Percentiles rank a stretch among this genome's conserved stretches.
These are phyloP conservation scores for Saxophila tyrrhenica DNA, from an alignment of 495 filamentous ascomycete genomes.

Conservation along the genomic window DNA sequence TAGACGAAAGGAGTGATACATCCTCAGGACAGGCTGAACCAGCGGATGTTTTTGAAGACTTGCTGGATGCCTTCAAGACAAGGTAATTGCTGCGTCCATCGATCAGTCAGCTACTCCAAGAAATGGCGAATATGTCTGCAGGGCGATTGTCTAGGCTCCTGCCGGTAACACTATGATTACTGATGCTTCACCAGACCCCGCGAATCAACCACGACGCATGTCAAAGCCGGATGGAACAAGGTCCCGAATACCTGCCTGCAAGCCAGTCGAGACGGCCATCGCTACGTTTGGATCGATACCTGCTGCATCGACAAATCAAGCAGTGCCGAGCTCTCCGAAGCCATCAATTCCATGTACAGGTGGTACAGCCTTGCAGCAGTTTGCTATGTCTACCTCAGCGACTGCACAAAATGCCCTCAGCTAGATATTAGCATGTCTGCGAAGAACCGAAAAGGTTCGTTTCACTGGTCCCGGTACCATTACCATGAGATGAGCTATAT, in stretches of 20 bases:
- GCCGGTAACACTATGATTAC: not conserved
- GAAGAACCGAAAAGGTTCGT: not conserved
- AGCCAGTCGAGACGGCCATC: constrained; percentile 3
- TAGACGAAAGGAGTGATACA: no score
- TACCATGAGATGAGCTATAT: no score
- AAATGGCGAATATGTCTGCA: no score
- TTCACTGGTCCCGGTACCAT: no score
- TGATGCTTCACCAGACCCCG: no score
- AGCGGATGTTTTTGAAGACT: no score
- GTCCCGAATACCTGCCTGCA: constrained; percentile 1
- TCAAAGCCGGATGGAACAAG: not conserved
- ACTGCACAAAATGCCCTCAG: not conserved
- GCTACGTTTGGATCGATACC: constrained; percentile 27
- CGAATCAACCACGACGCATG: not conserved
- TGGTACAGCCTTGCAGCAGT: constrained; percentile 5
- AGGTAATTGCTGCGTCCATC: no score
- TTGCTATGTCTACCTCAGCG: constrained; percentile 16
- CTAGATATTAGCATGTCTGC: not conserved
- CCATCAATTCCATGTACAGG: constrained; percentile 14
- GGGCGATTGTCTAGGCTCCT: no score
- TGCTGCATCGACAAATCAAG: constrained; percentile 18
- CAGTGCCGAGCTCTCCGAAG: constrained; percentile 12
- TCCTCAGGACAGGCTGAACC: no score
- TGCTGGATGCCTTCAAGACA: no score
- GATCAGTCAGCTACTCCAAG: no score